Base-by-base conservation (phyloP, 768 basidiomycete genomes). In the Rhodotorula taiwanensis region DNA sequence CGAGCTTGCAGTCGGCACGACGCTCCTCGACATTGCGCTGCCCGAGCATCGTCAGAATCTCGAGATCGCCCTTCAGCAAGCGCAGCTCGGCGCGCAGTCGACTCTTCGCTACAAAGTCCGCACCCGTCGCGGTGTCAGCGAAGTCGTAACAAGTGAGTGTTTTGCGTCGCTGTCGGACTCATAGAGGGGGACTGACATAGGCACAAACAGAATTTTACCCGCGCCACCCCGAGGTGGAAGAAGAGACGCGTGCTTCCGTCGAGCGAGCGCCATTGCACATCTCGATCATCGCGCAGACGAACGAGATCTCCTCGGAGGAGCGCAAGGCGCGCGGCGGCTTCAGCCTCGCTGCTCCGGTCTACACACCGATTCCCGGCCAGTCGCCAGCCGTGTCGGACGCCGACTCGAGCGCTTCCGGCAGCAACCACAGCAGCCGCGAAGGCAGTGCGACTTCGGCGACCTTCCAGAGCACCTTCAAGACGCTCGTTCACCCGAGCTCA, bases 51-150 rank as follows among this genome's bases (percentile, higher is more conserved):
- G 55, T 43, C n/a, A 23, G 13, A 30, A 16, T 11, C 31, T 60
- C 48, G 60, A 67, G 25, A 69, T 71, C 1, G 65, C 39, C 39
- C 67, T 53, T 54, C 76, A 44, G 63, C 73, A 71, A n/a, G 76
- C 76, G 13, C 55, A 77, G 15, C 55, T 62, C 33, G 74, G 75
- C 43, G 48, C 60, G 5, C 72, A 71, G 8, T 70, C 73, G 3
- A 59, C 71, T 14, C 62, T 78, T 14, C 74, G 72, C 14, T 77
- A 78, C 71, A 72, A 74, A 61, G 44, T 78, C 20, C 68, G 72
- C 27, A 70, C 71, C 16, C 67, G 70, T 20, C 73, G 76, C 0
- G 63, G 60, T 4, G 54, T 57, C 34, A 60, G 73, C 58, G 74
- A 78, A n/a, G 77, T 77, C 56, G 71, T 75, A 21, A 74, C 78